Evolutionary conservation across 495 filamentous ascomycete genomes (phyloP), one percentile per base, ranked within the genome.

Genomic region (Penicillium diatomitis): DNA sequence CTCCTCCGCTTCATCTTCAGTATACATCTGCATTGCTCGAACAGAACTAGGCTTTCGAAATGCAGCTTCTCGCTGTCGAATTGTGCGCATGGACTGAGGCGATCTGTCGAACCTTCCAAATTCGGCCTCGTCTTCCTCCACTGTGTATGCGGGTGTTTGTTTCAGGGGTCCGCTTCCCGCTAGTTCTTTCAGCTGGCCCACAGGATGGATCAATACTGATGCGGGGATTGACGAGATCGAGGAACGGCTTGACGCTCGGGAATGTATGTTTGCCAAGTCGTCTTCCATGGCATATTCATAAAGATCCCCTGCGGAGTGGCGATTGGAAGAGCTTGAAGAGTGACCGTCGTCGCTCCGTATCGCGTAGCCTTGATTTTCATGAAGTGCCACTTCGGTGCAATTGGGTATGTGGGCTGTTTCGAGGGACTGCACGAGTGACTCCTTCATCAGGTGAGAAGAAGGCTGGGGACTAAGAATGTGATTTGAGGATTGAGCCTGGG

Each of bases 1-100:
- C 0, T 72, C 63, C 6, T 66, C 67, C 2, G 57, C 62, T 55
- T 73, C 70, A 50, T 65, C 70, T 57, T 71, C 67, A 0, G 80
- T 77, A 41, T 75, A 75, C 81, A 91, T 87, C 57, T 91, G 87
- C 70, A 92, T 82, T 1, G 83, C 83, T 35, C 82, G 76, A 6
- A 91, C 81, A 0, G 84, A 86, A 34, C 85, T 88, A 0, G 86
- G 81, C 6, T 87, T 87, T 43, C 82, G 74, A 53, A 86, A 86
- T 6, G 70, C 72, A 1, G 75, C 65, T 46, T 71, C 63, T 1
- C 66, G 65, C 32, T 68, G 64, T 11, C 64, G 58, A n/a, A 69
- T 61, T 4, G 60, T 60, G 4, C 63, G 63, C 10, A 61, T 49
- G 8, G 48, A 32, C 38, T 50, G 56, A 11, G 60, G 35, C 0